Evolutionary conservation across 2,329 filamentous ascomycete genomes (phyloP).

Genomic region (Arthroderma uncinatum): DNA sequence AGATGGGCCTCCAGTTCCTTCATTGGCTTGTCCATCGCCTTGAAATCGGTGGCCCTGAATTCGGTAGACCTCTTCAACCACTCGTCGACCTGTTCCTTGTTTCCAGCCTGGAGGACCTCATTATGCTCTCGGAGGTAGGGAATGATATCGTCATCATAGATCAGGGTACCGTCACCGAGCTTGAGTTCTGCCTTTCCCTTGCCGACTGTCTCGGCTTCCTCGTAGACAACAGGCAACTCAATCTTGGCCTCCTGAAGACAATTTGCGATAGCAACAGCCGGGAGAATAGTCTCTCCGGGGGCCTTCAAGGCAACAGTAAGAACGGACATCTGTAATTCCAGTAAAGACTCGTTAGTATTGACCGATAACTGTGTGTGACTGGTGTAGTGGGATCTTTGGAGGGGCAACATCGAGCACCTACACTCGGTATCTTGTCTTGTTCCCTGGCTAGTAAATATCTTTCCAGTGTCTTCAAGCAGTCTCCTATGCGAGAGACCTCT

Average conservation of each 20-base stretch:
- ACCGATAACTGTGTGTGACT: background rate
- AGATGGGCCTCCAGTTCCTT: constrained; percentile 19
- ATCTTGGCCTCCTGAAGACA: constrained; percentile 13
- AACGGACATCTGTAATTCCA: constrained; percentile 8
- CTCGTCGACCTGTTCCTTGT: constrained; percentile 16
- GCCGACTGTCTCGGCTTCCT: constrained; percentile 15
- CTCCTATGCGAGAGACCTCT: background rate
- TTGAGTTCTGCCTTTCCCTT: constrained; percentile 15
- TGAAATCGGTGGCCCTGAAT: constrained; percentile 15
- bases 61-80: constrained; percentile 15
- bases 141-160: constrained; percentile 16
- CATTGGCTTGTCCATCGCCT: constrained; percentile 16
- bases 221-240: constrained; percentile 10
- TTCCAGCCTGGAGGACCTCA: constrained; percentile 11
- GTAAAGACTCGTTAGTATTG: too few species aligned
- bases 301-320: constrained; percentile 17
- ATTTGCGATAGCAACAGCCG: constrained; percentile 14
- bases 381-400: background rate
- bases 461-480: background rate
- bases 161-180: constrained; percentile 9
- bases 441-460: background rate
- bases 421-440: background rate
- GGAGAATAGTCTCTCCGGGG: constrained; percentile 13
- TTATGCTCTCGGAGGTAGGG: constrained; percentile 13
- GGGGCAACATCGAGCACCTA: background rate